phyloP scores from a whole-genome alignment of 176 grass and related monocot species.

The Phyllostachys edulis region DNA sequence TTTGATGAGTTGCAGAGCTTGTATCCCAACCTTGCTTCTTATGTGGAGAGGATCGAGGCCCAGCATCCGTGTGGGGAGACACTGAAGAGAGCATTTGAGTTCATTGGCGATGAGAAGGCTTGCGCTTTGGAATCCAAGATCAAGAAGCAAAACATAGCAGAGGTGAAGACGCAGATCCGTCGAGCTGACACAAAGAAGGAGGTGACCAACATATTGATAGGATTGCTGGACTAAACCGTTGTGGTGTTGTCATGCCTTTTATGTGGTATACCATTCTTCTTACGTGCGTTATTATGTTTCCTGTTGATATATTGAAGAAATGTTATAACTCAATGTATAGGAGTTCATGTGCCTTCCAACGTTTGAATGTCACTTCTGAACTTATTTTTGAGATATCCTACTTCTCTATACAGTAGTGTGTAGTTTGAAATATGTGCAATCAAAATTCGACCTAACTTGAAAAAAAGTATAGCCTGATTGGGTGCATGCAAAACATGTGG shows the following conservation, averaged over 20 bases:
- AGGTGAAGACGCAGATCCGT: background rate
- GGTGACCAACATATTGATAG: constrained; percentile 11
- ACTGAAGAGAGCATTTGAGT: constrained; percentile 44
- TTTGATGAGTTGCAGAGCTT: constrained; percentile 32
- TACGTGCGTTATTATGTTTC: background rate
- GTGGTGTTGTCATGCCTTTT: background rate
- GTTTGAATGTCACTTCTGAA: background rate
- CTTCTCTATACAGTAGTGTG: background rate
- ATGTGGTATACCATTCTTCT: constrained; percentile 30
- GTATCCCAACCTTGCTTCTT: constrained; percentile 40
- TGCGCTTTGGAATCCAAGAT: constrained; percentile 28
- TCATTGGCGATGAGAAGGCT: constrained; percentile 43
- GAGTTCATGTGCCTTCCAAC: background rate
- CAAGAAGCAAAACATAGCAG: constrained; percentile 5
- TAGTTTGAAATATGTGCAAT: background rate
- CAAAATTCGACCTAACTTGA: background rate
- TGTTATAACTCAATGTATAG: constrained; percentile 3
- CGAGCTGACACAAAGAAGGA: constrained; percentile 14
- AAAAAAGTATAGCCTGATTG: background rate
- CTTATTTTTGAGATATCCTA: background rate
- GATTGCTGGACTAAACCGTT: background rate
- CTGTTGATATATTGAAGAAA: background rate
- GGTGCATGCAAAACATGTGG: background rate
- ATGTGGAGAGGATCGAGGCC: constrained; percentile 26
- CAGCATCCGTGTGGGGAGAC: constrained; percentile 35